Base-by-base conservation (phyloP, 768 basidiomycete species). In the Collybia sordida region DNA sequence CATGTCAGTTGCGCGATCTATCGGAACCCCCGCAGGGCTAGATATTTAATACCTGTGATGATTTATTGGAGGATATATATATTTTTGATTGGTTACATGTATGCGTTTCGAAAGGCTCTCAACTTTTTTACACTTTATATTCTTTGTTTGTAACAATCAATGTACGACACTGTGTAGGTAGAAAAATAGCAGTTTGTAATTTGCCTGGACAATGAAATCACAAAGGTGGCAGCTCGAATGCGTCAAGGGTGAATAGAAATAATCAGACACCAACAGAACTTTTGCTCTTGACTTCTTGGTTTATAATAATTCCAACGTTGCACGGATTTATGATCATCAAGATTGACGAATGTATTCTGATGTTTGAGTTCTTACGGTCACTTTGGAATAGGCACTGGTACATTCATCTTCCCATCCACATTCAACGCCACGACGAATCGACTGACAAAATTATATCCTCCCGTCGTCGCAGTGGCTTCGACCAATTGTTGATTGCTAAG, bases 1-100 rank as follows among this genome's bases (percentile, higher is more conserved):
- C 37, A 64, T 54, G n/a, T 76, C 70, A 9, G 65, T 67, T 12
- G 73, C 76, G 17, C 67, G 73, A 42, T 82, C 81, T n/a, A 59
- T 79, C 48, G 66, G 71, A 17, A 75, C 75, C 41, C 68, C 68
- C 24, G 67, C 80, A 61, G 70, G 68, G 36, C 18, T 18, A 17
- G 19, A 21, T 37, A 23, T 45, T 48, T 27, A 4, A 18, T 31
- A 46, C 27, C 24, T 17, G 31, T 49, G 40, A 35, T 49, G 51
- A 50, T 54, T 48, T 54, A 55, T 48, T 41, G 47, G 47, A 53
- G 52, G 50, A 52, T 58, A 45, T 57, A 24, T 36, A 40, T 37
- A 47, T 25, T 47, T 46, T 42, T 39, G 31, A 25, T 25, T 22
- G 23, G 18, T 40, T 40, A 39, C 12, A 45, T 6, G 18, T 7